Evolutionary conservation across 352 stramenopile genomes (phyloP), one percentile per base, ranked within the genome.

Genomic region (Globisporangium spinosum): DNA sequence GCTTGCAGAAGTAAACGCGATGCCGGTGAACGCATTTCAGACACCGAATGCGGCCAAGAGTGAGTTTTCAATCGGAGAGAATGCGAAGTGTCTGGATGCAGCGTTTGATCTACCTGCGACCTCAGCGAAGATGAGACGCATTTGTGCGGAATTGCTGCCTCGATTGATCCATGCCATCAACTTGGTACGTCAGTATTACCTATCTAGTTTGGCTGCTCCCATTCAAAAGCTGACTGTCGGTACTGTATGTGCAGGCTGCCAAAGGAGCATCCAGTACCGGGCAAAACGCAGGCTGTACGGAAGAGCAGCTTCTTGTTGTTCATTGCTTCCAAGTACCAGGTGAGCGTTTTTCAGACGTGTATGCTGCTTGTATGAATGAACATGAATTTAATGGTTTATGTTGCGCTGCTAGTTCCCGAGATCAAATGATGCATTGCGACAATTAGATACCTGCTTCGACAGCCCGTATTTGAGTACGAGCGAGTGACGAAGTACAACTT

Each of bases 401-500:
- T 54, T 23, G 2, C 34, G 9, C 10, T 22, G 20, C 4, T 22
- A 83, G 81, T 76, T 62, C 25, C 78, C 79, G 40, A 79, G 70
- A 62, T 70, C 64, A 13, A 77, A 74, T 29, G 70, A 77, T 17
- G 60, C 58, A 22, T 57, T 79, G 27, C 74, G 66, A 13, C 65
- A 77, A 35, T 64, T 72, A 29, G 71, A 70, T 17, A 62, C 66
- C 17, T 54, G 40, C 7, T 65, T 78, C 58, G 69, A 78, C 27
- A 83, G 69, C 22, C 72, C 78, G 1, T 80, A 73, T 58, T 83
- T 22, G 77, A 87, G 55, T 97, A 96, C 32, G 87, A 91, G 70
- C 80, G 77, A 1, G 79, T 89, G 17, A 81, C 89, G 4, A 80
- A 80, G 40, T 75, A 91, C 67, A 96, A 94, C 58, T 96, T 90